Conservation (phyloP, 139 green algal species). For the Tetradesmus obliquus region DNA sequence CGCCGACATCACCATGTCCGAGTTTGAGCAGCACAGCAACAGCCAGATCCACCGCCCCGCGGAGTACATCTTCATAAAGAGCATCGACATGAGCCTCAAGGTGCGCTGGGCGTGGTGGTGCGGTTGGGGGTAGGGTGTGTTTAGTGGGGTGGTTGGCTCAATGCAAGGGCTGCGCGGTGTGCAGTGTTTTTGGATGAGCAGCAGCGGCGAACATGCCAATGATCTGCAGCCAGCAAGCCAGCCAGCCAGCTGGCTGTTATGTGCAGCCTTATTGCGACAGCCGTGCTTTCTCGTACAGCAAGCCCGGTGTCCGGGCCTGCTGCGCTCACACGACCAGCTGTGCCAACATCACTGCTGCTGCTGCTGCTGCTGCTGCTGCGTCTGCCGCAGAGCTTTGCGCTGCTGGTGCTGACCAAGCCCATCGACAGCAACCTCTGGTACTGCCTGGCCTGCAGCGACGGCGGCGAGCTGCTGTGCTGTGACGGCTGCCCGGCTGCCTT, state of each 20-base stretch:
- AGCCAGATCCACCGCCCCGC: constrained; percentile 50
- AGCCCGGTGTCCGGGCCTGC: not conserved
- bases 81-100: constrained; percentile 47
- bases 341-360: not conserved
- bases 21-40: constrained; percentile 51
- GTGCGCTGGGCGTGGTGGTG: not conserved
- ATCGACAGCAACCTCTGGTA: constrained; percentile 39
- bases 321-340: not conserved
- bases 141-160: not conserved
- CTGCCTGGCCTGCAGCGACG: constrained; percentile 33
- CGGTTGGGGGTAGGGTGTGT: not conserved
- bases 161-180: not conserved
- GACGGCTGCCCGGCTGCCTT: constrained; percentile 92
- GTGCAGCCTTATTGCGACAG: no score
- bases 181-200: not conserved
- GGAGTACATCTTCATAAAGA: constrained; percentile 48
- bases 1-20: constrained; percentile 44
- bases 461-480: constrained; percentile 85
- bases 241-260: no score
- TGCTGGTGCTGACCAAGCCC: constrained; percentile 32
- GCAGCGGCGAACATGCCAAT: not conserved
- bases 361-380: not conserved
- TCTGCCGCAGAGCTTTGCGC: constrained; percentile 37
- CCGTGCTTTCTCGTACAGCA: no score
- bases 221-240: not conserved